Base-by-base conservation (phyloP, 78 protist species). In the Dictyostelium brefeldianum region DNA sequence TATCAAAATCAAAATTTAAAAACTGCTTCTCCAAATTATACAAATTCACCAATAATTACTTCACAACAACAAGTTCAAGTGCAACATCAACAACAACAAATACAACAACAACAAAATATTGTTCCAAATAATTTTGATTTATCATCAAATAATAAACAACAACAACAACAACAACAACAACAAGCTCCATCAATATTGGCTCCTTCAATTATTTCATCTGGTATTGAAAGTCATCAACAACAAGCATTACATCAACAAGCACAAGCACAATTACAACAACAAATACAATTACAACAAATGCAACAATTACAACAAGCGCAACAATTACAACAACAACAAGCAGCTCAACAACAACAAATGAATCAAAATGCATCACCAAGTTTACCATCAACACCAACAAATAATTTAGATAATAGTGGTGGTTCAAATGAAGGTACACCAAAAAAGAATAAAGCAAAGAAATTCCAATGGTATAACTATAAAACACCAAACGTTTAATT, bases 401-500 rank as follows among this genome's bases (percentile, higher is more conserved):
- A 20, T 10, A 50, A 71, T 31, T 47, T 25, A 71, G 29, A 77
- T 25, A 9, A 9, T 48, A 25, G 12, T 3, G 69, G 22, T 48
- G 43, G 47, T 29, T 36, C 43, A 36, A 36, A 36, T 36, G 47
- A 31, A 29, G 17, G 18, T 25, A 48, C 62, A 78, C 27, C 50
- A 14, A 79, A 59, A 51, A 81, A 62, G n/a, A 71, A 84, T 18
- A 74, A 87, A 47, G 56, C 75, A 51, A 87, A 87, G 25, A 87
- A 77, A 18, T 87, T 50, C 48, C 93, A 87, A 43, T 87, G 84
- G 93, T 78, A 74, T 87, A 77, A 46, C 36, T 77, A 87, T 78
- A 78, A 77, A 47, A 74, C 65, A 9, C 93, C 78, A 17, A 27
- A 31, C 46, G 50, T 73, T 67, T 67, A 67, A 11, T 62, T 62